phyloP scores from a whole-genome alignment of 2,329 filamentous ascomycete genomes.

The Pseudogymnoascus sp. region DNA sequence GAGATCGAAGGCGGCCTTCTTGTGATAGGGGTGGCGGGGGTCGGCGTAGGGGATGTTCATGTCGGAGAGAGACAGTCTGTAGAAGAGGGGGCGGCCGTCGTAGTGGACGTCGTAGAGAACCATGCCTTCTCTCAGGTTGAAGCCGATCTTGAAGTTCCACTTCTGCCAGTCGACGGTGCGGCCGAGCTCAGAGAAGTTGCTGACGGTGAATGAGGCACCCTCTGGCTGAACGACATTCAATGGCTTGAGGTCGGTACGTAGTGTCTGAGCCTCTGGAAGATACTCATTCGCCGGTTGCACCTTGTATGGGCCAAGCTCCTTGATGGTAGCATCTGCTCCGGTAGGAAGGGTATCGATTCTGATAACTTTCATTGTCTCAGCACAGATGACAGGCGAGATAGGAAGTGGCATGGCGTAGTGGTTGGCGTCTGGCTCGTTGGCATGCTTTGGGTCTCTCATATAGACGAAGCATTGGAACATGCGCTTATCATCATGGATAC shows the following conservation, averaged over 20 bases:
- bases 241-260: conserved; percentile 56
- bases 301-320: conserved; percentile 49
- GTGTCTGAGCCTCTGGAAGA: conserved; percentile 52
- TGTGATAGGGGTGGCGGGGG: conserved; percentile 60
- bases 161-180: conserved; percentile 59
- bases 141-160: conserved; percentile 54
- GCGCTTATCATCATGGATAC: conserved; percentile 38
- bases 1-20: conserved; percentile 64
- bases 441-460: conserved; percentile 54
- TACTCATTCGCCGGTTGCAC: conserved; percentile 55
- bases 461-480: conserved; percentile 62
- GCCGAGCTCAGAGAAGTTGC: conserved; percentile 43
- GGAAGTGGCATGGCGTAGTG: conserved; percentile 62
- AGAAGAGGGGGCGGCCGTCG: conserved; percentile 57
- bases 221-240: conserved; percentile 58
- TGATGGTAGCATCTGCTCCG: conserved; percentile 53
- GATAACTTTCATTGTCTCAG: conserved; percentile 54
- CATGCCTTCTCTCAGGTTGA: conserved; percentile 58
- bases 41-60: conserved; percentile 56
- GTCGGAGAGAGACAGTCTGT: conserved; percentile 58
- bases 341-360: conserved; percentile 65
- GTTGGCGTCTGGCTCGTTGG: conserved; percentile 54
- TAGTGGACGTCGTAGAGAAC: conserved; percentile 61
- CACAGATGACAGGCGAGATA: conserved; percentile 59
- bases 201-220: conserved; percentile 53